Base-by-base conservation (phyloP, 169 alveolate species). In the Cryptosporidium baileyi region DNA sequence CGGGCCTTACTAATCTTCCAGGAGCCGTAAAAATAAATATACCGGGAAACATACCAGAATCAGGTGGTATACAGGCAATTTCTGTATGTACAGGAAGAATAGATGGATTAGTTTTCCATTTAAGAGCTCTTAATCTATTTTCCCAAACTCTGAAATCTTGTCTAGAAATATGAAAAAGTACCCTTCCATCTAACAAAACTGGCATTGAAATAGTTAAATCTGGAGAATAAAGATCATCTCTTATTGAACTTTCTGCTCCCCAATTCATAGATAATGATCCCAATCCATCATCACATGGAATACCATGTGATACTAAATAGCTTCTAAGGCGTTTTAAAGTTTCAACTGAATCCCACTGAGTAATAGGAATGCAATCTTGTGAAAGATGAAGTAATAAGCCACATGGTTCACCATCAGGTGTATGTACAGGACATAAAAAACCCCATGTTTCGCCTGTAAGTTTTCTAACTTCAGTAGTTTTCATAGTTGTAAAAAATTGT, bases 321-420 rank as follows among this genome's bases (percentile, higher is more conserved):
- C 38, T 40, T 40, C 85, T 74, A 8, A 74, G 40, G 22, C 67
- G 52, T 57, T 61, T 74, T 3, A 74, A 67, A 7, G 85, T 19
- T n/a, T 32, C 67, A 22, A 52, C 52, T 24, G 67, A 54, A n/a
- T 74, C 85, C 65, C 65, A 74, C 24, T 74, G 85, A 26, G 85
- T 74, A 11, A 74, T 67, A 22, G 85, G 85, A 19, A 74, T 92
- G 81, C 98, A 95, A 51, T 92, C 93, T 63, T 94, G 95, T 8
- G 99, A 82, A 57, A 97, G 91, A 91, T 98, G 99, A 60, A 97
- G 93, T 88, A 98, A 82, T 44, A 98, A 91, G 6, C 99, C 99
- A 82, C 99, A 98, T 0, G 99, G 99, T n/a, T 98, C 98, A 51
- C 99, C 99, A 93, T 98, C 99, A 41, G 99, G 99, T 0, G 99